Conservation (phyloP, 176 grass and related monocot genomes). For the Miscanthus lutarioriparius region DNA sequence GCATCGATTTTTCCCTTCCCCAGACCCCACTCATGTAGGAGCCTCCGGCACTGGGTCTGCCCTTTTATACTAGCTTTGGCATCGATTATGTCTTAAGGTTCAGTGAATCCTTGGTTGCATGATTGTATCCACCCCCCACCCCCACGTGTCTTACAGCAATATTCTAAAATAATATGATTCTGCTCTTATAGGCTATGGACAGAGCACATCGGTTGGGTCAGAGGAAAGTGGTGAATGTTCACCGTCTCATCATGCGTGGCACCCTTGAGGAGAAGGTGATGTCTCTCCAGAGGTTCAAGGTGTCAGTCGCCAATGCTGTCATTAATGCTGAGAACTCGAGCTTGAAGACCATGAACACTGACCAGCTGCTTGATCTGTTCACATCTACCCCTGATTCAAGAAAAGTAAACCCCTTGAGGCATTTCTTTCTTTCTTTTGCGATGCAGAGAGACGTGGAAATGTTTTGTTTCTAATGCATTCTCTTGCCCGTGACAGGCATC, state of each 20-base stretch:
- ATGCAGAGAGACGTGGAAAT: neutral
- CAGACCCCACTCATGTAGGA: too few relatives aligned
- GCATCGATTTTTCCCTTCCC: neutral
- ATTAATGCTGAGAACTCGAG: conserved; percentile 93
- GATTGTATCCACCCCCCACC: neutral
- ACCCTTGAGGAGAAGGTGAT: conserved; percentile 99
- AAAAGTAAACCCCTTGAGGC: conserved; percentile 57
- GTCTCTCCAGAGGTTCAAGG: conserved; percentile 97
- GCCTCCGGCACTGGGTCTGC: too few relatives aligned
- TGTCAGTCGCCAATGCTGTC: conserved; percentile 88
- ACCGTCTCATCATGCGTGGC: conserved; percentile 93
- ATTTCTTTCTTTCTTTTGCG: neutral
- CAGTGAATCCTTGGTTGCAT: neutral
- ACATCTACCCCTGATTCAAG: conserved; percentile 71
- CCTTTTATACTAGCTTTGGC: neutral
- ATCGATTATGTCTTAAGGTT: neutral
- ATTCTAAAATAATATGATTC: conserved; percentile 15
- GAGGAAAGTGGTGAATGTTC: conserved; percentile 93
- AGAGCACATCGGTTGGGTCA: conserved; percentile 95
- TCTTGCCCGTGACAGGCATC: conserved; percentile 43
- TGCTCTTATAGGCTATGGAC: conserved; percentile 84
- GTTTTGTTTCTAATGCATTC: conserved; percentile 21
- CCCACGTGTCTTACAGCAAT: neutral
- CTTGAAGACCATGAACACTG: conserved; percentile 95
- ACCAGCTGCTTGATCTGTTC: conserved; percentile 94